Evolutionary conservation across 306 rosid genomes (phyloP).

Genomic region (Cicer judaicum): DNA sequence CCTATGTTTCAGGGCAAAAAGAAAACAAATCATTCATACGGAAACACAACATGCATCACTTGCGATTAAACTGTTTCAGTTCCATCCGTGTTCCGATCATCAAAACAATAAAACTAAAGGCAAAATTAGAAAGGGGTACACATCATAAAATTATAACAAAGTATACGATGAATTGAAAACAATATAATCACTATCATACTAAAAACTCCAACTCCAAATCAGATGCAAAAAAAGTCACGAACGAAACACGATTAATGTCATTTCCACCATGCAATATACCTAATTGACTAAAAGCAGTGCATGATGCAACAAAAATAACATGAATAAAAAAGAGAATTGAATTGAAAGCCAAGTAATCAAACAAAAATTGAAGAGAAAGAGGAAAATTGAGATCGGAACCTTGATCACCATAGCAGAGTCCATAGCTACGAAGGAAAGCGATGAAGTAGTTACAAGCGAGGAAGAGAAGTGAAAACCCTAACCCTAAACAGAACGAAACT

Average conservation of each 20-base stretch:
- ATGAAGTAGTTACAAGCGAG: constrained; percentile 22
- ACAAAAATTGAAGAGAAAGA: background rate
- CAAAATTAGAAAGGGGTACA: background rate
- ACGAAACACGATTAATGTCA: background rate
- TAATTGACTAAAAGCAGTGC: constrained; percentile 1
- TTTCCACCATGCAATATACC: background rate
- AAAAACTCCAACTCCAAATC: background rate
- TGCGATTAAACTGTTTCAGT: background rate
- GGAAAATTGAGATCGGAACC: constrained; percentile 55
- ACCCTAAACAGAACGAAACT: constrained; percentile 41
- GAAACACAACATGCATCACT: constrained; percentile 1
- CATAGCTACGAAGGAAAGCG: constrained; percentile 51
- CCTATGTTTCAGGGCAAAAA: background rate
- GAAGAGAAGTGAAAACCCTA: constrained; percentile 46
- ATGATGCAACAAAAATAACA: background rate
- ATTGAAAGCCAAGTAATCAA: background rate
- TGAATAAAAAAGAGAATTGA: background rate
- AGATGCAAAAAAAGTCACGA: background rate
- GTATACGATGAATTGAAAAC: background rate
- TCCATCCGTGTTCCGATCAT: constrained; percentile 4
- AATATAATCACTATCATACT: background rate
- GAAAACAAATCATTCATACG: constrained; percentile 3
- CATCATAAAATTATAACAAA: background rate
- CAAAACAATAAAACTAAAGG: background rate
- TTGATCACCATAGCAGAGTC: constrained; percentile 70